phyloP scores from a whole-genome alignment of 257 asterid species.

The Rubia yunnanensis region DNA sequence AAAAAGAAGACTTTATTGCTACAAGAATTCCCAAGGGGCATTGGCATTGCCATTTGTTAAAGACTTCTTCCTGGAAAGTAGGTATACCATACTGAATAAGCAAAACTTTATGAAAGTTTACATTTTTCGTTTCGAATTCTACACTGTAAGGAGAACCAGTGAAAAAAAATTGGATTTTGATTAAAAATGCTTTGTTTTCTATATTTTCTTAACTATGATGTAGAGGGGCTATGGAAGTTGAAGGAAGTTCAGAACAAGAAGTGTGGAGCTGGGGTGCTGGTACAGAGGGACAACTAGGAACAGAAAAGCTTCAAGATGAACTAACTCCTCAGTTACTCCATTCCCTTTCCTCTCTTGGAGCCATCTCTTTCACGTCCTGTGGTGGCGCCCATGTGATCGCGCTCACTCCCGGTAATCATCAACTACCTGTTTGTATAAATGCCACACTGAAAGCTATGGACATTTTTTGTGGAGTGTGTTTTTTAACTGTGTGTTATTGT shows the following conservation, averaged over 20 bases:
- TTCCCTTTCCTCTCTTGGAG: slow-evolving; percentile 41
- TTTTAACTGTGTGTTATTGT: no score
- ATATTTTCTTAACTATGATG: neutral
- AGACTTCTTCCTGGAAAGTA: neutral
- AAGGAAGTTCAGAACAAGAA: slow-evolving; percentile 17
- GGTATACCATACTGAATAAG: neutral
- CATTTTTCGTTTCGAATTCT: neutral
- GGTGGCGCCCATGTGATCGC: slow-evolving; percentile 95
- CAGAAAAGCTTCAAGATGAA: slow-evolving; percentile 59
- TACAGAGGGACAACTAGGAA: slow-evolving; percentile 78
- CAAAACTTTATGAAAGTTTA: no score
- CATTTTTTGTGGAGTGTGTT: no score
- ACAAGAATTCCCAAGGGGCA: no score
- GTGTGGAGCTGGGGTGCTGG: slow-evolving; percentile 98
- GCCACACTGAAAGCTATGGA: neutral
- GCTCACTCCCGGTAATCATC: slow-evolving; percentile 43
- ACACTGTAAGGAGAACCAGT: neutral
- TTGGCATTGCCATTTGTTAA: no score
- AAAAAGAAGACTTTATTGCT: neutral
- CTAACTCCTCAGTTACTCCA: slow-evolving; percentile 46
- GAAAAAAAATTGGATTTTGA: neutral
- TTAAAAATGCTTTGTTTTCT: no score
- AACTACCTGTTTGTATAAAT: neutral
- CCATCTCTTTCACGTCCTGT: slow-evolving; percentile 62
- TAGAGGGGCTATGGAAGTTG: neutral